Base-by-base conservation (phyloP, 257 asterid genomes). In the Penstemon davidsonii region DNA sequence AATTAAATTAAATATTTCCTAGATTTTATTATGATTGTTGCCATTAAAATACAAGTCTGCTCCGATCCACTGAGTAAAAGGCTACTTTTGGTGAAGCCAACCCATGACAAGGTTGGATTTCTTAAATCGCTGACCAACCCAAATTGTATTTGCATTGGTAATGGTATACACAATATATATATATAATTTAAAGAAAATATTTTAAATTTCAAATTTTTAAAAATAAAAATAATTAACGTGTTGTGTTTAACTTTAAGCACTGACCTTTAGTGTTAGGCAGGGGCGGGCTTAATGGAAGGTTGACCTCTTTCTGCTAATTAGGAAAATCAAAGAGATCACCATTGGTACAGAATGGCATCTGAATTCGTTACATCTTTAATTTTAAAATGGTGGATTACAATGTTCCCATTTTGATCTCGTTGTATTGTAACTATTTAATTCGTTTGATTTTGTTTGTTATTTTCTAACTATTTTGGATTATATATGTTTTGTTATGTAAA, bases 231-330 rank as follows among this genome's bases (percentile, higher is more conserved):
- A 25, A 25, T 25, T 25, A 25, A 25, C 33, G 33, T 1, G 33
- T 25, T 25, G 33, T 2, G 33, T 5, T 68, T 54, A 75, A 66
- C 62, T 66, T 66, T 13, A 62, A 74, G 68, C 55, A 60, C 50
- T 3, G 80, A 52, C 68, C 60, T 68, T 77, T 72, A 67, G 80
- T 63, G 78, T 59, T 52, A 44, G 51, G 78, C 55, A 74, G 75
- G 78, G 76, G 52, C 65, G 75, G 78, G 76, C 46, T 69, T 50
- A 74, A 59, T 63, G 67, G 65, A 56, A 80, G 68, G 81, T 61
- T 76, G 75, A 62, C 78, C 79, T 61, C 46, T 4, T 46, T 56
- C 52, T 63, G 66, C 19, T 56, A 36, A 60, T 72, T 69, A 13
- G 73, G 50, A 68, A 64, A 36, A 75, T 64, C 58, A 61, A 64